A percentile compares a stretch with the other conserved stretches of the same genome.
Conservation (phyloP, 257 asterid species). For the Agastache rugosa region DNA sequence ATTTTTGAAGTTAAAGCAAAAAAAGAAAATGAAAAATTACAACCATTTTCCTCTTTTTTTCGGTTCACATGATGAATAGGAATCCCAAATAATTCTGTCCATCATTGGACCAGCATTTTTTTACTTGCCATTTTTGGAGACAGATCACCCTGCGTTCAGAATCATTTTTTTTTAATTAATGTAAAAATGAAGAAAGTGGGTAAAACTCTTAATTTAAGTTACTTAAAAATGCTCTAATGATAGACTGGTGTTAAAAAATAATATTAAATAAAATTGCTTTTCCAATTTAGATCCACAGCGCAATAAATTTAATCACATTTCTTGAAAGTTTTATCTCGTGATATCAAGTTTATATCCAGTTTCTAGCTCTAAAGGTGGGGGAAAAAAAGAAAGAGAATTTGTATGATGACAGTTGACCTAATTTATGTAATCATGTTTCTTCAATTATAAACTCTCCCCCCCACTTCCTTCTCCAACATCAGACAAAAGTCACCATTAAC, state of each 20-base stretch:
- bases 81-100: background rate
- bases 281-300: background rate
- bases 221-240: too few species aligned
- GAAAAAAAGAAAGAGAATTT: constrained; percentile 13
- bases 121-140: too few species aligned
- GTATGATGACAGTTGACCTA: constrained; percentile 68
- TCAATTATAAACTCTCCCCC: constrained; percentile 32
- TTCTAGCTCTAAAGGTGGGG: constrained; percentile 29
- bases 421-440: constrained; percentile 40
- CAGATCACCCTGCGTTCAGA: too few species aligned
- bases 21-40: background rate
- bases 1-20: background rate
- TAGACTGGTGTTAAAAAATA: too few species aligned
- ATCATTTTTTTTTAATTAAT: too few species aligned
- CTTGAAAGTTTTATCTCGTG: background rate
- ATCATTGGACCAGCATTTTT: background rate
- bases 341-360: background rate
- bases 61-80: background rate
- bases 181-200: background rate
- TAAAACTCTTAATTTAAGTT: background rate
- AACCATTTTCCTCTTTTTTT: background rate
- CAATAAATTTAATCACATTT: background rate
- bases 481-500: constrained; percentile 34
- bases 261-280: too few species aligned
- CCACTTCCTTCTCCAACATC: constrained; percentile 23